Evolutionary conservation across 495 filamentous ascomycete species (phyloP), one percentile per base, ranked within the genome.

Genomic region (Penicillium pulvis): DNA sequence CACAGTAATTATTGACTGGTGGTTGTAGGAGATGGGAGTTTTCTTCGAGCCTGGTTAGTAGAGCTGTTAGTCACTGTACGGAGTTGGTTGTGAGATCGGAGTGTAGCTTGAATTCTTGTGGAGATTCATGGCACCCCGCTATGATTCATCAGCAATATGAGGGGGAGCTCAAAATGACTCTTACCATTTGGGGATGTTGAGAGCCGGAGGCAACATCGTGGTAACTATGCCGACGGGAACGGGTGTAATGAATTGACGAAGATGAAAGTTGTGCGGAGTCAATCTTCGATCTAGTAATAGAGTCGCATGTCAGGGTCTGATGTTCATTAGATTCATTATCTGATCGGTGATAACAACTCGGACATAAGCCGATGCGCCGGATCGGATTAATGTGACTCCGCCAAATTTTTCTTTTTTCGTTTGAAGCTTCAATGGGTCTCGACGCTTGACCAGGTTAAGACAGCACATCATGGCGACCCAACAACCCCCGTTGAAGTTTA

Each of bases 1-100:
- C 90, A 75, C 92, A 96, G 74, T 93, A 95, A 75, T 98, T 98
- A 72, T 97, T 97, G 66, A 98, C 88, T 3, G 94, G 94, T 1
- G 94, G 94, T 73, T 96, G 87, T 55, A 98, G 85, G 49, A 98
- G 86, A 66, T 98, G 92, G 4, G 90, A 88, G 71, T 98, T 97
- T 67, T 89, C 84, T 69, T 92, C 86, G 42, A 98, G 87, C 94
- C 94, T 98, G 51, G 12, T 42, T 54, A 19, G 45, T 47, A 3
- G 16, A 47, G 4, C 10, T 42, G 30, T 42, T 16, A 39, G n/a
- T 41, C 20, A 3, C 8, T 26, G 24, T 33, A 35, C 6, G 20
- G 20, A 51, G 5, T 19, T 17, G 17, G n/a, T 24, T 24, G 43
- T 12, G 17, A 36, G 10, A 33, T 24, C 16, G 39, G 23, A 42